A percentile compares a stretch with the other conserved stretches of the same genome.
Conservation (phyloP, 2,329 filamentous ascomycete species). For the Paecilomyces dactylethromorphus region DNA sequence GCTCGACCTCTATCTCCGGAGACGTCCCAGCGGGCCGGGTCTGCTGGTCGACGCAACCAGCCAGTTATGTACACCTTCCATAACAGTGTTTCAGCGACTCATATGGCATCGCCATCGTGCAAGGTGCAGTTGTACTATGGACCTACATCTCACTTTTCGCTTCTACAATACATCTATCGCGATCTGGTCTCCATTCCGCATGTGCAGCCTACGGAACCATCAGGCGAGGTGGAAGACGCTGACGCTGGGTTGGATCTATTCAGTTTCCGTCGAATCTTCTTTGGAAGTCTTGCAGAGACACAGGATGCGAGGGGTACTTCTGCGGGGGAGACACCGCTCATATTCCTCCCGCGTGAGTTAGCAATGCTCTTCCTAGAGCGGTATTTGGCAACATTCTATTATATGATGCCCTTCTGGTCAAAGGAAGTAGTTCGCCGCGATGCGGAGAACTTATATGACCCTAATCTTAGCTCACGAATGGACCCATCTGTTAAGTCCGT, state of each 20-base stretch:
- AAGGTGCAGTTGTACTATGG: slow-evolving; percentile 43
- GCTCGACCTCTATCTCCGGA: slow-evolving; percentile 10
- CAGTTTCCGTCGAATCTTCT: slow-evolving; percentile 32
- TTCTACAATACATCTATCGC: slow-evolving; percentile 34
- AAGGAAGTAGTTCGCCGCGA: slow-evolving; percentile 28
- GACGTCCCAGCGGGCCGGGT: slow-evolving; percentile 6
- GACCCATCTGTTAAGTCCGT: slow-evolving; percentile 28
- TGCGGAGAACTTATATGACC: slow-evolving; percentile 29
- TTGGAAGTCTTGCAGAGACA: slow-evolving; percentile 32
- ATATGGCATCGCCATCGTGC: slow-evolving; percentile 40
- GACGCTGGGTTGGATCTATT: slow-evolving; percentile 32
- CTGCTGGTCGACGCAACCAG: neutral
- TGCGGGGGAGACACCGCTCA: slow-evolving; percentile 17
- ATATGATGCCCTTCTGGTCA: slow-evolving; percentile 29
- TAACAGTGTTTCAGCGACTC: slow-evolving; percentile 42
- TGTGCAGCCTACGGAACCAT: slow-evolving; percentile 8
- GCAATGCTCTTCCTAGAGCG: slow-evolving; percentile 34
- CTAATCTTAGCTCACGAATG: slow-evolving; percentile 11
- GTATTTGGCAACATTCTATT: slow-evolving; percentile 37
- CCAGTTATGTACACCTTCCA: slow-evolving; percentile 23
- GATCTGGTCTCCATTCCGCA: slow-evolving; percentile 19
- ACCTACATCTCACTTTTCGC: slow-evolving; percentile 41
- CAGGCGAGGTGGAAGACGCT: slow-evolving; percentile 30
- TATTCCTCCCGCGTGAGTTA: slow-evolving; percentile 34
- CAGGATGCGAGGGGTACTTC: slow-evolving; percentile 17